These are phyloP conservation scores for Leccinum uliginosum DNA, from an alignment of 768 basidiomycete species.

Conservation along the genomic window DNA sequence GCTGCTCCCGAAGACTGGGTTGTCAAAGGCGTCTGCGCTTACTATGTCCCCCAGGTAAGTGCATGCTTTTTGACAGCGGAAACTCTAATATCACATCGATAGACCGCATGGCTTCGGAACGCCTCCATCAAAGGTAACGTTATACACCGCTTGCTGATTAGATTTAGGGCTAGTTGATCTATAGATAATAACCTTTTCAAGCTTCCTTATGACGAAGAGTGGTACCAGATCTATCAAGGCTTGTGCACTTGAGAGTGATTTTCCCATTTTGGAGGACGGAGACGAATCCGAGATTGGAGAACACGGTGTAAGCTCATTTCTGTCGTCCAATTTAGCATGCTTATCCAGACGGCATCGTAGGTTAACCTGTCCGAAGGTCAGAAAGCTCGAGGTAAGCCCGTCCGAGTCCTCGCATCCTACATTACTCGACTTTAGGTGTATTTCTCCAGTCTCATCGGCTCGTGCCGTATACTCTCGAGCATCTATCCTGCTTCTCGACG, in stretches of 20 bases:
- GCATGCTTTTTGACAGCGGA: constrained; percentile 1
- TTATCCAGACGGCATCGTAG: constrained; percentile 11
- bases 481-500: constrained; percentile 77
- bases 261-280: constrained; percentile 82
- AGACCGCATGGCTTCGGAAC: constrained; percentile 68
- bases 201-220: constrained; percentile 64
- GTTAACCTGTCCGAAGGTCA: constrained; percentile 49
- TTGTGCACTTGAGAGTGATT: constrained; percentile 66
- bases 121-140: constrained; percentile 42
- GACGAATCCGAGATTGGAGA: constrained; percentile 87
- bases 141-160: constrained; percentile 20
- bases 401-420: background rate
- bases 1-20: constrained; percentile 65
- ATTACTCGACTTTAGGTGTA: background rate
- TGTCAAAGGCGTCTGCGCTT: constrained; percentile 73
- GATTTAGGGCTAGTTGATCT: constrained; percentile 30
- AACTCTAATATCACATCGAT: constrained; percentile 7
- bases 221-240: constrained; percentile 80
- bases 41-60: constrained; percentile 78
- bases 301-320: constrained; percentile 52
- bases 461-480: constrained; percentile 90
- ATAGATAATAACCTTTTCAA: constrained; percentile 75
- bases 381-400: constrained; percentile 58
- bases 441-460: constrained; percentile 59
- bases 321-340: background rate